Conservation (phyloP, 352 stramenopile genomes). For the Globisporangium paroecandrum region DNA sequence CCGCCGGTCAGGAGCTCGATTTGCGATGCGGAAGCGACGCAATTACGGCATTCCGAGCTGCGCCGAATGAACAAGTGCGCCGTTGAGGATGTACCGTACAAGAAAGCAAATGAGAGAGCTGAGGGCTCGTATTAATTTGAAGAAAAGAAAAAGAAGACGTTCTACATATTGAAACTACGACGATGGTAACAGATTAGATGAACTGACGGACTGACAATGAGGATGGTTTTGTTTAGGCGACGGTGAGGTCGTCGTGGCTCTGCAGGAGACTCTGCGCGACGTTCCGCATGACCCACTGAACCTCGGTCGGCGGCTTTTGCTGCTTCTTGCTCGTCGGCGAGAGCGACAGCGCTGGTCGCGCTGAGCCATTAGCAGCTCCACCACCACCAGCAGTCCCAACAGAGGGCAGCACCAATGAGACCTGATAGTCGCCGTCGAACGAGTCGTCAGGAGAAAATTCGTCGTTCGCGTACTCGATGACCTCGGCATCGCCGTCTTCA, state of each 20-base stretch:
- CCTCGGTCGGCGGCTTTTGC: slow-evolving; percentile 37
- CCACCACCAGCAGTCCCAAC: not conserved
- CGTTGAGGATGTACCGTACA: not conserved
- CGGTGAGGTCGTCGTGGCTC: slow-evolving; percentile 44
- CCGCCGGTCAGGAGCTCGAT: slow-evolving; percentile 39
- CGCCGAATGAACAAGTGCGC: slow-evolving; percentile 45
- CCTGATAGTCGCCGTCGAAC: not conserved
- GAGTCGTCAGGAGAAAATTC: slow-evolving; percentile 45
- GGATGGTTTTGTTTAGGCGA: slow-evolving; percentile 15
- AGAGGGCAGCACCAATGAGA: not conserved
- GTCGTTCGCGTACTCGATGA: slow-evolving; percentile 77
- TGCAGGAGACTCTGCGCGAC: slow-evolving; percentile 66
- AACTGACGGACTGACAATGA: not conserved
- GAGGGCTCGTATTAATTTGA: slow-evolving; percentile 6
- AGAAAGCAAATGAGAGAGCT: not conserved
- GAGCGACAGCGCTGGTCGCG: slow-evolving; percentile 4
- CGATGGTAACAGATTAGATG: not conserved
- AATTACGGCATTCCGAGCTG: slow-evolving; percentile 46
- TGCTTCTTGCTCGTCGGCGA: slow-evolving; percentile 23
- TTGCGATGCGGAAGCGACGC: slow-evolving; percentile 31
- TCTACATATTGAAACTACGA: slow-evolving; percentile 13
- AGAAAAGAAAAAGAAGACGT: slow-evolving; percentile 2
- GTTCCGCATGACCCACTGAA: slow-evolving; percentile 75
- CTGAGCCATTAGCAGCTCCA: not conserved
- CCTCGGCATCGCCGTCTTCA: slow-evolving; percentile 68